These are phyloP conservation scores for Phtheirospermum japonicum DNA, from an alignment of 257 asterid genomes.

Conservation along the genomic window DNA sequence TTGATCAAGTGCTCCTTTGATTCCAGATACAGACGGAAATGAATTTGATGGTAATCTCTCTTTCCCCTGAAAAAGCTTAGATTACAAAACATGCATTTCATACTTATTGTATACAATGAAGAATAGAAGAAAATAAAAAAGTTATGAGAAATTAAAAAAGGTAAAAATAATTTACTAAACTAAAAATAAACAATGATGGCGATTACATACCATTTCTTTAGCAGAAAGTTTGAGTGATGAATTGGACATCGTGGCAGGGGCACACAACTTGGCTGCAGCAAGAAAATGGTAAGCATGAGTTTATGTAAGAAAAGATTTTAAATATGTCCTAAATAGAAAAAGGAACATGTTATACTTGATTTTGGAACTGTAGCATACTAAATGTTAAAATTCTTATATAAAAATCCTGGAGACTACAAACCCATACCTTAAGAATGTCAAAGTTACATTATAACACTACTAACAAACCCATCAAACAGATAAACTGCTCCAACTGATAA, in stretches of 20 bases:
- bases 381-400: neutral
- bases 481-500: neutral
- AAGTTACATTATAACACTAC: neutral
- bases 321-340: neutral
- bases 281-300: slow-evolving; percentile 11
- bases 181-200: neutral
- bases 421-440: neutral
- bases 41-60: slow-evolving; percentile 36
- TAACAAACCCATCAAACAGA: slow-evolving; percentile 2
- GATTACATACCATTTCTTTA: slow-evolving; percentile 44
- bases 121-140: neutral
- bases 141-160: neutral
- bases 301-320: neutral
- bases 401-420: neutral
- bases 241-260: slow-evolving; percentile 39
- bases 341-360: neutral
- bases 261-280: slow-evolving; percentile 43
- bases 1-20: slow-evolving; percentile 36
- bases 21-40: slow-evolving; percentile 32
- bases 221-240: slow-evolving; percentile 31
- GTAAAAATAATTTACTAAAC: neutral
- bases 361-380: neutral
- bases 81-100: neutral
- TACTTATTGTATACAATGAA: slow-evolving; percentile 32
- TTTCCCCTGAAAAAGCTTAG: slow-evolving; percentile 35